Evolutionary conservation across 768 basidiomycete species (phyloP), one percentile per base, ranked within the genome.

Genomic region (Mycena capillaripes): DNA sequence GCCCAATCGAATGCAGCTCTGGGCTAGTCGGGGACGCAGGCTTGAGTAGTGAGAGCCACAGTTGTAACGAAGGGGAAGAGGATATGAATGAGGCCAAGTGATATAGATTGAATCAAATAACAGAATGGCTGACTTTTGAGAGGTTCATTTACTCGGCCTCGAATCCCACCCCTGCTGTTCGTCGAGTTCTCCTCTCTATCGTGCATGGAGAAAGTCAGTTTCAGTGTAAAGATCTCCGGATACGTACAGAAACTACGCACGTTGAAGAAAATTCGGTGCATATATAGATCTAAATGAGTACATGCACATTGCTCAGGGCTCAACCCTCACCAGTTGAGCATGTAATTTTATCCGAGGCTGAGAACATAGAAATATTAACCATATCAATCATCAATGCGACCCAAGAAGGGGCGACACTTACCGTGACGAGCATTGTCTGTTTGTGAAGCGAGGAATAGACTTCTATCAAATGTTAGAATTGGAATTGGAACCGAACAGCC

Each of bases 141-240:
- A n/a, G n/a, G n/a, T n/a, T n/a, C n/a, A n/a, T n/a, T n/a, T n/a
- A n/a, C n/a, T n/a, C n/a, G n/a, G n/a, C n/a, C n/a, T n/a, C n/a
- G n/a, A n/a, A n/a, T n/a, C n/a, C n/a, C n/a, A n/a, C n/a, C n/a
- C n/a, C n/a, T n/a, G 40, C 58, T 34, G 56, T 57, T 57, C n/a
- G 30, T 36, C 56, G 32, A 57, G 56, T n/a, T n/a, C n/a, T 57
- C 34, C 56, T 36, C 56, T 30, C 56, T 57, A 36, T 57, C 36
- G 32, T 19, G 32, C 36, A 57, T 36, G 56, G 32, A 57, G 56
- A 57, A 12, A 38, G 56, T 21, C 17, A 34, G 56, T 21, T 17
- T 57, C 56, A 57, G 36, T 57, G 34, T 57, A 60, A 60, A 27
- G 58, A 60, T 4, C 58, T 60, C 58, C 42, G 58, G 40, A 60